phyloP scores from a whole-genome alignment of 2,329 filamentous ascomycete species.

The Orbilia javanica region DNA sequence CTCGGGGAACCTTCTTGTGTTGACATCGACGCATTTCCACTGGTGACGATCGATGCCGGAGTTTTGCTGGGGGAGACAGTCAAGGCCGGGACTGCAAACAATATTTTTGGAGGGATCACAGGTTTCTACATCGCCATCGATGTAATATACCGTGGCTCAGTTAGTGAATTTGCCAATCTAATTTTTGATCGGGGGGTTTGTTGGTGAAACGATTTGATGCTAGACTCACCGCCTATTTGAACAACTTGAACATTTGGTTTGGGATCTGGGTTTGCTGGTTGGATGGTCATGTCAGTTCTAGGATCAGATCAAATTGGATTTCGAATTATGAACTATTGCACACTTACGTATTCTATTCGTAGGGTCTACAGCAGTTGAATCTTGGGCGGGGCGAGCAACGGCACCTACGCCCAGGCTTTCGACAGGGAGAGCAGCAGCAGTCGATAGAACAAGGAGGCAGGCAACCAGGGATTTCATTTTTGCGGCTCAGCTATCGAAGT shows the following conservation, averaged over 20 bases:
- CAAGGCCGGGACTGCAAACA: neutral
- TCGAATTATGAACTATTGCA: too few species aligned
- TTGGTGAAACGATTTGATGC: too few species aligned
- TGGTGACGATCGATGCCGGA: neutral
- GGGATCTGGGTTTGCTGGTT: neutral
- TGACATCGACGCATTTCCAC: neutral
- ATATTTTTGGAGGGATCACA: neutral
- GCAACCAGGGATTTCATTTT: too few species aligned
- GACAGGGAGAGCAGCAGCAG: too few species aligned
- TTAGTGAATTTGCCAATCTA: neutral
- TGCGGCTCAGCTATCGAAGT: too few species aligned
- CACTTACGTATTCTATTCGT: too few species aligned
- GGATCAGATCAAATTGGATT: too few species aligned
- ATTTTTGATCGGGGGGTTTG: neutral
- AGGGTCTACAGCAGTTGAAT: too few species aligned
- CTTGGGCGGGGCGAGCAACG: too few species aligned
- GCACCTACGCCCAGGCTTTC: too few species aligned
- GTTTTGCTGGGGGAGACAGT: neutral
- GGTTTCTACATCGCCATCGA: neutral
- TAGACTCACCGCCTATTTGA: neutral
- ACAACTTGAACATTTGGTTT: neutral
- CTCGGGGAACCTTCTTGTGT: neutral
- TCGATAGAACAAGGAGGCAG: too few species aligned
- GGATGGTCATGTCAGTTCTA: too few species aligned
- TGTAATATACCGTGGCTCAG: neutral